Percentiles rank a stretch among this genome's conserved stretches.
Conservation (phyloP, 2,329 filamentous ascomycete genomes). For the Colletotrichum neosansevieriae region DNA sequence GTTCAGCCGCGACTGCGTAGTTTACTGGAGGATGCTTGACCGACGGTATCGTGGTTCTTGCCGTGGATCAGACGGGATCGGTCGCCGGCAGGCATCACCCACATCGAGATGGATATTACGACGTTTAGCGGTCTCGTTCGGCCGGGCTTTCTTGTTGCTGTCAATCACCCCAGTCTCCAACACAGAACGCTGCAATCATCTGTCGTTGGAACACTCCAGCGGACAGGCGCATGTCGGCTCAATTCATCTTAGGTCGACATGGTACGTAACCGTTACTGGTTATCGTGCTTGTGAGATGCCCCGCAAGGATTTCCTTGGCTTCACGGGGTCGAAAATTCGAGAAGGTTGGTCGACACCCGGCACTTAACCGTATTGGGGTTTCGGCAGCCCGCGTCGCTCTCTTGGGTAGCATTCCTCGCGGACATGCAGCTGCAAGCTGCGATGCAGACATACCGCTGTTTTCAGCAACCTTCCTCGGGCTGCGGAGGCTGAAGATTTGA, state of each 20-base stretch:
- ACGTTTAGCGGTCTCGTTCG: slow-evolving; percentile 6
- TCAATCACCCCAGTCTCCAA: slow-evolving; percentile 13
- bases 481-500: not conserved
- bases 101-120: slow-evolving; percentile 9
- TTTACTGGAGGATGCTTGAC: not conserved
- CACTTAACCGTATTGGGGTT: slow-evolving; percentile 7
- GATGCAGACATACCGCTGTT: not conserved
- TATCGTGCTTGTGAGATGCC: slow-evolving; percentile 28
- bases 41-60: not conserved
- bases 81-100: not conserved
- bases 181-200: not conserved
- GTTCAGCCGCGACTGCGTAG: not conserved
- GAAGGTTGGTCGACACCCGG: slow-evolving; percentile 24
- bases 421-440: slow-evolving; percentile 5
- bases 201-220: not conserved
- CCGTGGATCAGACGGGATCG: slow-evolving; percentile 8
- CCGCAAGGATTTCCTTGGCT: slow-evolving; percentile 32
- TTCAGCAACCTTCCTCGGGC: slow-evolving; percentile 1
- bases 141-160: not conserved
- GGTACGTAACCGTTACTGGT: slow-evolving; percentile 15
- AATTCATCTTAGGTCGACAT: slow-evolving; percentile 27
- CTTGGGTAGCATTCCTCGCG: slow-evolving; percentile 9
- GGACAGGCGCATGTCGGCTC: slow-evolving; percentile 9
- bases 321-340: slow-evolving; percentile 29
- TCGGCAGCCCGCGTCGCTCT: slow-evolving; percentile 4